Base-by-base conservation (phyloP, 352 stramenopile species). In the Phytopythium litorale region DNA sequence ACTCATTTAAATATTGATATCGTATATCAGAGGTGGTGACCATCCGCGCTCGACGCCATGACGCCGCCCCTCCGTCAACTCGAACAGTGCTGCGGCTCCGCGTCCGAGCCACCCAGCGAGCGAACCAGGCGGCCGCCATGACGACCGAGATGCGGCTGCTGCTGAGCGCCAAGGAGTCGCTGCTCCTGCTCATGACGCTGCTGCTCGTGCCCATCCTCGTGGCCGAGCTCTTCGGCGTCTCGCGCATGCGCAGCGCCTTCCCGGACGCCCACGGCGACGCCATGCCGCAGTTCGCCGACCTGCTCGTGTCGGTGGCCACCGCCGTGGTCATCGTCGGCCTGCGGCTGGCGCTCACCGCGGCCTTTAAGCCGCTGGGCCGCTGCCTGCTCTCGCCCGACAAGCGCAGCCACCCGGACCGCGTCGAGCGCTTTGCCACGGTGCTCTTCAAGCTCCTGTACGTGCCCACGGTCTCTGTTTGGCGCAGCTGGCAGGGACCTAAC, bases 391-490 rank as follows among this genome's bases (percentile, higher is more conserved):
- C 78, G 52, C 77, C 77, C 9, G 63, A 66, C 42, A 90, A 90
- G 70, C 75, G 81, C 59, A 59, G 67, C 35, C 67, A 70, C 28
- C 68, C 78, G 42, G 75, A 82, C 61, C 81, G 78, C 60, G 70
- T 90, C 38, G 73, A 87, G 58, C 81, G 81, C 58, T 90, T 90
- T 58, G 67, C 78, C 16, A 87, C 76, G 32, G 79, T 90, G 56
- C 49, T 88, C n/a, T 90, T 90, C 68, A 90, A 90, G 65, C 71
- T 90, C 45, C 62, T 84, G 76, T 87, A 32, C 58, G 75, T 71
- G 8, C 30, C 28, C 28, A 1, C 38, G 38, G 1, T 45, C 42
- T 30, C 28, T 30, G 2, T 2, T 4, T 30, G 28, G 28, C 28
- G 28, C 28, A 2, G 28, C 28, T 30, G 4, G 2, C 28, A 2